Evolutionary conservation across 2,329 filamentous ascomycete genomes (phyloP).

Genomic region (Verticillium zaregamsianum): DNA sequence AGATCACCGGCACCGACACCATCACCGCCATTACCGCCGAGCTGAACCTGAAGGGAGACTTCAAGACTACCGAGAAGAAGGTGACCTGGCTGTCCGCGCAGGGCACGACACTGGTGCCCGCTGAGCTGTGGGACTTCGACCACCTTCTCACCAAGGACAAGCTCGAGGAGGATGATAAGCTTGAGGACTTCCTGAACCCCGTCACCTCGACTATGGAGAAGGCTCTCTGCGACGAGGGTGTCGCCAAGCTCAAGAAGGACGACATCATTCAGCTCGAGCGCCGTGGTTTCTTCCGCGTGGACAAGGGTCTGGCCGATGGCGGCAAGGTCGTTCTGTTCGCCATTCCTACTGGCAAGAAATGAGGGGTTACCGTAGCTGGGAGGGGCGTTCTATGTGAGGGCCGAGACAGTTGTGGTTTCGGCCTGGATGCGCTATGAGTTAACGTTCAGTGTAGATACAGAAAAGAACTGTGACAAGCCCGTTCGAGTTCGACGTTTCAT

Average conservation of each 20-base stretch:
- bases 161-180: constrained; percentile 78
- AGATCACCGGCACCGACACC: constrained; percentile 52
- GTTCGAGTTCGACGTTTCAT: not conserved
- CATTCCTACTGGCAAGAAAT: constrained; percentile 55
- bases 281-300: constrained; percentile 86
- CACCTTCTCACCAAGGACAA: constrained; percentile 95
- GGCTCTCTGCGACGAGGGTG: constrained; percentile 76
- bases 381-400: not conserved
- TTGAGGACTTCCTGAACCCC: constrained; percentile 79
- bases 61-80: constrained; percentile 96
- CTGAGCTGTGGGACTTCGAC: constrained; percentile 92
- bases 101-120: constrained; percentile 70
- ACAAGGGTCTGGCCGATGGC: constrained; percentile 55
- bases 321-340: constrained; percentile 50
- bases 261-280: constrained; percentile 95
- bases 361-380: constrained; percentile 9
- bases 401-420: not conserved
- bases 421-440: not conserved
- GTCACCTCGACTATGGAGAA: constrained; percentile 71
- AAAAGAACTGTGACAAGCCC: not conserved
- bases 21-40: constrained; percentile 74
- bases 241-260: constrained; percentile 72
- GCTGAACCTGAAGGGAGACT: constrained; percentile 87
- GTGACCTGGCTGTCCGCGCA: constrained; percentile 85
- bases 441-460: not conserved